Percentiles rank a stretch among this genome's conserved stretches.
Evolutionary conservation across 1,139 yeast species (phyloP).

Genomic region (Candida tetrigidarum): DNA sequence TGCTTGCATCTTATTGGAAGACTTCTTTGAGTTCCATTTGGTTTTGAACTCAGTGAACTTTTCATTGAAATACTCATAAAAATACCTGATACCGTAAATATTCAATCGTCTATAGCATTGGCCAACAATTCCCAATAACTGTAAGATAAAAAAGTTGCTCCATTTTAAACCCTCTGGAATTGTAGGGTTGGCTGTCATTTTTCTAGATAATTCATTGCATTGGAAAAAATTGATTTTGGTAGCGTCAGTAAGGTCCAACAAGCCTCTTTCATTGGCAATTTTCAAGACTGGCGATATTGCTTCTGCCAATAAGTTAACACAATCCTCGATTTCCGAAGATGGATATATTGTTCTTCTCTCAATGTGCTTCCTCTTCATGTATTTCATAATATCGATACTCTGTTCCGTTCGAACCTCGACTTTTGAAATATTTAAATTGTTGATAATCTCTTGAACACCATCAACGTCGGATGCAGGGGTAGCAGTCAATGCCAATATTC

Average conservation of each 20-base stretch:
- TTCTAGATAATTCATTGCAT: constrained; percentile 71
- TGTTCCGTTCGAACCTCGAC: constrained; percentile 88
- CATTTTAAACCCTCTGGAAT: constrained; percentile 73
- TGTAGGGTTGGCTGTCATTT: constrained; percentile 52
- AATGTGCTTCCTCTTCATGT: constrained; percentile 73
- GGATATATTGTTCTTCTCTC: constrained; percentile 60
- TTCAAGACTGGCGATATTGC: constrained; percentile 70
- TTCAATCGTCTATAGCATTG: constrained; percentile 69
- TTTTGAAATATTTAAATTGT: constrained; percentile 70
- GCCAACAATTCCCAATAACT: constrained; percentile 73
- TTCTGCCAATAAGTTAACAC: constrained; percentile 44
- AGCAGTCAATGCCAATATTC: constrained; percentile 89
- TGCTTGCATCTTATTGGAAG: constrained; percentile 63
- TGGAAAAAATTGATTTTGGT: constrained; percentile 69
- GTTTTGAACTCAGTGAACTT: constrained; percentile 62
- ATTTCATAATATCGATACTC: constrained; percentile 77
- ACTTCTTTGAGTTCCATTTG: constrained; percentile 53
- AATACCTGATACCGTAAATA: constrained; percentile 82
- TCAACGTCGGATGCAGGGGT: constrained; percentile 92
- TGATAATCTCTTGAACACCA: constrained; percentile 84
- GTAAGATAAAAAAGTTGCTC: constrained; percentile 65
- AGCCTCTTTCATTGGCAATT: constrained; percentile 64
- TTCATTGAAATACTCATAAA: constrained; percentile 65
- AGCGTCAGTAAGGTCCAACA: constrained; percentile 69
- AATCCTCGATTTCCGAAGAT: constrained; percentile 55